Percentiles rank a stretch among this genome's conserved stretches.
Conservation (phyloP, 1,139 yeast genomes). For the Geotrichum restrictum region DNA sequence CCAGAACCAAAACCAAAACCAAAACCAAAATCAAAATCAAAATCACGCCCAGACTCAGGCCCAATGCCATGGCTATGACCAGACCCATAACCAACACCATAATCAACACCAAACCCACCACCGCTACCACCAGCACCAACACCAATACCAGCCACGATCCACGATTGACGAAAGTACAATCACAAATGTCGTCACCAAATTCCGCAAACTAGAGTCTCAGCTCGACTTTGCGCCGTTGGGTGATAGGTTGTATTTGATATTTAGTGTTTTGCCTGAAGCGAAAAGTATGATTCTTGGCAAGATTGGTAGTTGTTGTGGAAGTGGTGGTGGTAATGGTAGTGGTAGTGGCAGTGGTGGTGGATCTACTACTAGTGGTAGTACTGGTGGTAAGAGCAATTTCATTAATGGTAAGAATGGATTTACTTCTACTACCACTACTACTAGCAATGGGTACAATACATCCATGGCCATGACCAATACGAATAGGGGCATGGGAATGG, state of each 20-base stretch:
- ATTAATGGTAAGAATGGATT: no score
- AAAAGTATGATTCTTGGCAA: slow-evolving; percentile 15
- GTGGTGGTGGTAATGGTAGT: neutral
- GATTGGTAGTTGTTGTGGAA: neutral
- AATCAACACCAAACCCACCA: neutral
- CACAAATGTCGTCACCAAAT: slow-evolving; percentile 15
- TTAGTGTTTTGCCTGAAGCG: slow-evolving; percentile 23
- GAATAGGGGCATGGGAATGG: no score
- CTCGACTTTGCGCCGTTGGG: slow-evolving; percentile 26
- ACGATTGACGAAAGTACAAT: slow-evolving; percentile 12
- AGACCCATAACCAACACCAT: no score
- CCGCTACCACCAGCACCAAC: neutral
- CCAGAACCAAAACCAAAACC: neutral
- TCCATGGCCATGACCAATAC: no score
- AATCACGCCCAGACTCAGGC: no score
- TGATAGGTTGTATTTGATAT: slow-evolving; percentile 23
- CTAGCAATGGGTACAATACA: no score
- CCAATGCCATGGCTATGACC: no score
- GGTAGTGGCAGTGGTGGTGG: neutral
- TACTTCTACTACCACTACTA: no score
- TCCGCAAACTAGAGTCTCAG: slow-evolving; percentile 23
- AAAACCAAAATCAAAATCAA: no score
- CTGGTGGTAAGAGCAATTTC: no score
- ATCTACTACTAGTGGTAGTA: neutral
- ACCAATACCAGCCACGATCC: neutral